Percentiles rank a stretch among this genome's conserved stretches.
Conservation (phyloP, 192 early-diverging fungal species). For the Lunasporangiospora selenospora region DNA sequence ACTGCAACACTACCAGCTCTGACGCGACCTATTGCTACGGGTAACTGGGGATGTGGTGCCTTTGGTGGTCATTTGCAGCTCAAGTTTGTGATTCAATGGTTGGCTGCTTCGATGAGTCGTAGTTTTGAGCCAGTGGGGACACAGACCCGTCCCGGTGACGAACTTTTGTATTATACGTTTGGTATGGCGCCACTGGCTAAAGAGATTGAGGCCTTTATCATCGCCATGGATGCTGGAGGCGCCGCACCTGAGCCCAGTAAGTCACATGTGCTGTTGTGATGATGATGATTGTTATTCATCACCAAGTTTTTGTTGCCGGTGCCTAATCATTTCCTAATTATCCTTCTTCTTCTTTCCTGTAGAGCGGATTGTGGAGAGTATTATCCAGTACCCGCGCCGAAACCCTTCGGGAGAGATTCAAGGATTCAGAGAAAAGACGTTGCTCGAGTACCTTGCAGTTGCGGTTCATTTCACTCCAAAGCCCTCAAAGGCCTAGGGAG, state of each 20-base stretch:
- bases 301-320: no score
- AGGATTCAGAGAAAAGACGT: conserved; percentile 29
- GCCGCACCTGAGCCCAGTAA: conserved; percentile 28
- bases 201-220: conserved; percentile 34
- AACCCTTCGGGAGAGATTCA: conserved; percentile 26
- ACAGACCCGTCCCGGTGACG: conserved; percentile 6
- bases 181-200: conserved; percentile 21
- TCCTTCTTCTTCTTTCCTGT: neutral
- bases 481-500: no score
- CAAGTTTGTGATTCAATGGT: conserved; percentile 46
- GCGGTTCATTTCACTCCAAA: conserved; percentile 19
- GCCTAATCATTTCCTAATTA: neutral
- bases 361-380: conserved; percentile 31
- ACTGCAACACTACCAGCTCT: neutral
- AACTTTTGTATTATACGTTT: conserved; percentile 38
- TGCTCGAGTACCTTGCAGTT: conserved; percentile 30
- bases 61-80: conserved; percentile 45
- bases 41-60: conserved; percentile 51
- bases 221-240: conserved; percentile 7
- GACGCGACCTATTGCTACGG: conserved; percentile 35
- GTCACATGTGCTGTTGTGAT: no score
- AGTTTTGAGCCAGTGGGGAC: conserved; percentile 5
- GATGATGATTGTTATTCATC: no score
- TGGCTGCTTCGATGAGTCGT: conserved; percentile 26
- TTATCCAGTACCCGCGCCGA: conserved; percentile 33